Conservation (phyloP, 768 basidiomycete genomes). For the Amanita subjunquillea region DNA sequence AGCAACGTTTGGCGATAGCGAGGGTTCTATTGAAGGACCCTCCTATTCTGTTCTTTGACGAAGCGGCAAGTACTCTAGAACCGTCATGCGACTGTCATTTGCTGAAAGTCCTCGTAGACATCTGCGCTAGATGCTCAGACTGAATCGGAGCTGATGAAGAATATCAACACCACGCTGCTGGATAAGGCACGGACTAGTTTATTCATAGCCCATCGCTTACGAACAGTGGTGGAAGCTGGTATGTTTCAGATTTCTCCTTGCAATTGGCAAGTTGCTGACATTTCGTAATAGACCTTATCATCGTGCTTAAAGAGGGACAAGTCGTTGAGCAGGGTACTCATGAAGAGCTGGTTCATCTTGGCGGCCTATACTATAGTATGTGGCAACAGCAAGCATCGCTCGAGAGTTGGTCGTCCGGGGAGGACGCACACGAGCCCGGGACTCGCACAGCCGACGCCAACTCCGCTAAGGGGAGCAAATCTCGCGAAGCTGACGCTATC, state of each 20-base stretch:
- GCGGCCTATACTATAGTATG: constrained; percentile 72
- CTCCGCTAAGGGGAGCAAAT: too few relatives aligned
- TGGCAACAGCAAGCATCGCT: constrained; percentile 65
- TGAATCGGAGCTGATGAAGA: constrained; percentile 90
- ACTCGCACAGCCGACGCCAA: too few relatives aligned
- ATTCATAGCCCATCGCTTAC: constrained; percentile 90
- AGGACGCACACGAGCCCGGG: background rate
- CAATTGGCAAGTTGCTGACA: background rate
- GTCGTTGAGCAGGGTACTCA: constrained; percentile 94
- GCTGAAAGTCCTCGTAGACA: constrained; percentile 42
- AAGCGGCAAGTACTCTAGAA: constrained; percentile 66
- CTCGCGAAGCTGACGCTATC: background rate
- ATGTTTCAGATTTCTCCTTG: constrained; percentile 8
- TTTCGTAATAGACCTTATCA: constrained; percentile 61
- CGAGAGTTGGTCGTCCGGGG: constrained; percentile 15
- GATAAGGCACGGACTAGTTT: constrained; percentile 83
- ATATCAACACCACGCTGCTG: constrained; percentile 72
- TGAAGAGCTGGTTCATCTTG: constrained; percentile 63
- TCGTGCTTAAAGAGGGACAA: constrained; percentile 84
- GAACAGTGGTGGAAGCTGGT: constrained; percentile 89
- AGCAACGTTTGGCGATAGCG: constrained; percentile 93
- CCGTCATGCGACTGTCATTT: background rate
- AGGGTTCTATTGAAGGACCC: constrained; percentile 90
- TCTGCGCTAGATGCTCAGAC: constrained; percentile 94
- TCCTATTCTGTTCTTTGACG: constrained; percentile 94